Conservation (phyloP, 1,139 yeast species). For the Saccharomyces hybrid region DNA sequence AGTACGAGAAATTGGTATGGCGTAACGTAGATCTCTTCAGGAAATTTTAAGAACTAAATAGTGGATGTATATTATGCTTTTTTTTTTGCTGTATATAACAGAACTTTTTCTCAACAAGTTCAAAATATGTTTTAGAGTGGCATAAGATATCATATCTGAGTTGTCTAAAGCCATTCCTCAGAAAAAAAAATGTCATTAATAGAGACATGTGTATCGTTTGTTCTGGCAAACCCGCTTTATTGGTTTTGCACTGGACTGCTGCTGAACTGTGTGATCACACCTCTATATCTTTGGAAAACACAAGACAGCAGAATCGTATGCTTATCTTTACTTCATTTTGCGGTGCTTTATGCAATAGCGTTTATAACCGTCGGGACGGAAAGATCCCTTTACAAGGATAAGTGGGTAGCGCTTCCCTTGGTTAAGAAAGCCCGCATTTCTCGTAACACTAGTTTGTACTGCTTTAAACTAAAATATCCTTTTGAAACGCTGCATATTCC, state of each 20-base stretch:
- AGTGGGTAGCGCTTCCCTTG: conserved; percentile 60
- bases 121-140: background rate
- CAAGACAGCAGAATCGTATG: background rate
- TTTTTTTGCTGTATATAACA: background rate
- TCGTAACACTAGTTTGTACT: conserved; percentile 61
- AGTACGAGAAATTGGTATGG: background rate
- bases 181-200: background rate
- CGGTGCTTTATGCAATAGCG: conserved; percentile 33
- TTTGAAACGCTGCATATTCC: conserved; percentile 59
- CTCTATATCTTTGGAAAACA: background rate
- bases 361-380: conserved; percentile 41
- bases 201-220: background rate
- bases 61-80: background rate
- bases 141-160: background rate
- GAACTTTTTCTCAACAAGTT: background rate
- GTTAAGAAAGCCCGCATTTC: conserved; percentile 64
- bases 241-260: background rate
- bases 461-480: conserved; percentile 56
- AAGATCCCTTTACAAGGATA: conserved; percentile 41
- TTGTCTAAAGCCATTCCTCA: background rate
- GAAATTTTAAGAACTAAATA: background rate
- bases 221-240: background rate
- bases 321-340: background rate
- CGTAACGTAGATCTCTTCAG: background rate
- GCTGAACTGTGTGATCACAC: background rate